These are phyloP conservation scores for Agastache rugosa DNA, from an alignment of 257 asterid genomes.

Conservation along the genomic window DNA sequence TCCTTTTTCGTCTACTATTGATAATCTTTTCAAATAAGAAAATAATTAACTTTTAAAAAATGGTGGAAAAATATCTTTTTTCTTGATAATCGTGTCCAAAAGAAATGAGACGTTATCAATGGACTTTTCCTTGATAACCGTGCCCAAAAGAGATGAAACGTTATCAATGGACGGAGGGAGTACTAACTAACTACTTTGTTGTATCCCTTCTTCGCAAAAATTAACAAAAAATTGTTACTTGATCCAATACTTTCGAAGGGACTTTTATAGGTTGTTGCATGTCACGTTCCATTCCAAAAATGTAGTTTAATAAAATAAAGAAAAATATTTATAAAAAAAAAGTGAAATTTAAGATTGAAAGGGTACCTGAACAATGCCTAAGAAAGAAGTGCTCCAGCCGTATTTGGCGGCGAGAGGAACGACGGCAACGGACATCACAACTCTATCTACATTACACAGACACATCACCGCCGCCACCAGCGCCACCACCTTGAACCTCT, in stretches of 20 bases:
- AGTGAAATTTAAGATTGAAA: background rate
- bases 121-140: no score
- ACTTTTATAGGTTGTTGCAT: background rate
- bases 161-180: no score
- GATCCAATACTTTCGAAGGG: background rate
- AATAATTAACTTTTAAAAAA: no score
- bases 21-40: no score
- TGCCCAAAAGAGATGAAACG: no score
- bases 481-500: conserved; percentile 90
- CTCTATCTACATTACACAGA: conserved; percentile 92
- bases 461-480: conserved; percentile 89
- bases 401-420: conserved; percentile 89
- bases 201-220: background rate
- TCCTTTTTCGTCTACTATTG: no score
- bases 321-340: no score
- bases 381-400: conserved; percentile 85
- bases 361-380: conserved; percentile 91
- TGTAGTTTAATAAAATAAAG: background rate
- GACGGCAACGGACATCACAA: conserved; percentile 96
- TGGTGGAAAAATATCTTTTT: no score
- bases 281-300: background rate
- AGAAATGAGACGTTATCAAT: no score
- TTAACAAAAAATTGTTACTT: background rate
- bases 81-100: no score
- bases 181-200: background rate